A percentile compares a stretch with the other conserved stretches of the same genome.
Conservation (phyloP, 768 basidiomycete species). For the Chlorophyllum brunneum region DNA sequence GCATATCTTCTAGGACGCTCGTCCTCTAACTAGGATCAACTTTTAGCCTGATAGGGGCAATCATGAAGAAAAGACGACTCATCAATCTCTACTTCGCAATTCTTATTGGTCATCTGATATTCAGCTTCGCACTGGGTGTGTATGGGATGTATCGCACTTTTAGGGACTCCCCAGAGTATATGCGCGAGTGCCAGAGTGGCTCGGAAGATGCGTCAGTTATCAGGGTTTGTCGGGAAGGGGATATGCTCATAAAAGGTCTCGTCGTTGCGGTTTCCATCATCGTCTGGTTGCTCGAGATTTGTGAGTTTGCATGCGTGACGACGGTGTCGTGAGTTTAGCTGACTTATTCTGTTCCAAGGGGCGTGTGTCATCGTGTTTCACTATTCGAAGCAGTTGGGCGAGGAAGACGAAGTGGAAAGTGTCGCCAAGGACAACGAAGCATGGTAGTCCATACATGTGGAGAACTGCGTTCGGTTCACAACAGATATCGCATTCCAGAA, state of each 20-base stretch:
- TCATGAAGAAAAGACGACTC: conserved; percentile 33
- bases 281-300: conserved; percentile 46
- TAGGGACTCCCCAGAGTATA: conserved; percentile 34
- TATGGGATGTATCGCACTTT: conserved; percentile 43
- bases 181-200: conserved; percentile 32
- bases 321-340: conserved; percentile 6
- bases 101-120: conserved; percentile 38
- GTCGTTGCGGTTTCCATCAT: conserved; percentile 38
- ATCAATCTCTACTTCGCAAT: conserved; percentile 40
- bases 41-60: conserved; percentile 39
- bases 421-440: conserved; percentile 42
- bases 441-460: conserved; percentile 27
- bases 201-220: conserved; percentile 25
- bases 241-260: conserved; percentile 37
- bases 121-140: conserved; percentile 40
- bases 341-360: conserved; percentile 26
- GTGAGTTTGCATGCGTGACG: conserved; percentile 25
- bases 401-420: conserved; percentile 35
- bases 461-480: background rate
- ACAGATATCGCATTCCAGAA: background rate
- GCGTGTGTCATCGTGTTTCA: conserved; percentile 43
- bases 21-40: background rate
- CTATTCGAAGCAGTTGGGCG: conserved; percentile 41
- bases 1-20: background rate
- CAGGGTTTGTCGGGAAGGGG: conserved; percentile 34